Evolutionary conservation across 805 yeast species (phyloP).

Genomic region (Maudiozyma bulderi): DNA sequence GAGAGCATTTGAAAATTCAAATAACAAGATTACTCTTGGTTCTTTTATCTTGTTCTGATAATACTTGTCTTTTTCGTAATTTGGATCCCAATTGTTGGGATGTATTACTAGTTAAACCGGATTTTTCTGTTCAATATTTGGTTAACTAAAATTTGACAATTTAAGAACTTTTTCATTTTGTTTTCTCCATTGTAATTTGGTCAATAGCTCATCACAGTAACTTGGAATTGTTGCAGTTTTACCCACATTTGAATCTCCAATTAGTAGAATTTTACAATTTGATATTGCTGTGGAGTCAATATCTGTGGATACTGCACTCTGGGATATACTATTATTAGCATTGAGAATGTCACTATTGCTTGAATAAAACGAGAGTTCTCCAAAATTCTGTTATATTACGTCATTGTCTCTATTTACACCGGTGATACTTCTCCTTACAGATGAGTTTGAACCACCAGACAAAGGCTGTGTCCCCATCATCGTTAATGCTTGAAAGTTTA

Average conservation of each 20-base stretch:
- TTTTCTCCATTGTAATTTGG: constrained; percentile 12
- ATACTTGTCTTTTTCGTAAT: not conserved
- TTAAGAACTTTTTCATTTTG: not conserved
- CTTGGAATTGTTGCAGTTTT: constrained; percentile 38
- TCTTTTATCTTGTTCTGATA: too few relatives aligned
- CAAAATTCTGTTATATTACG: not conserved
- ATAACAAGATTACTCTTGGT: too few relatives aligned
- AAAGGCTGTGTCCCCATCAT: not conserved
- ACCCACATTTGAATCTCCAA: constrained; percentile 42
- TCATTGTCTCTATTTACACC: not conserved
- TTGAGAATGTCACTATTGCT: too few relatives aligned
- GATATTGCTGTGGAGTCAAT: not conserved
- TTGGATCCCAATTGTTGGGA: not conserved
- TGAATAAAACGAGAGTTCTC: not conserved
- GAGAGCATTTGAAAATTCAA: too few relatives aligned
- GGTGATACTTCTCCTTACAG: not conserved
- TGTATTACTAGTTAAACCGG: not conserved
- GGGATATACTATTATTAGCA: too few relatives aligned
- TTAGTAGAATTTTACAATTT: constrained; percentile 29
- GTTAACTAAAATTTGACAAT: not conserved
- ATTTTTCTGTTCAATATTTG: not conserved
- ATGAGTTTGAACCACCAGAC: not conserved
- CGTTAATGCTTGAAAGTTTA: not conserved
- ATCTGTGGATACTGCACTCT: not conserved
- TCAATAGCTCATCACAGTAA: constrained; percentile 32